Evolutionary conservation across 2,329 filamentous ascomycete genomes (phyloP).

Genomic region (Fusarium sp.): DNA sequence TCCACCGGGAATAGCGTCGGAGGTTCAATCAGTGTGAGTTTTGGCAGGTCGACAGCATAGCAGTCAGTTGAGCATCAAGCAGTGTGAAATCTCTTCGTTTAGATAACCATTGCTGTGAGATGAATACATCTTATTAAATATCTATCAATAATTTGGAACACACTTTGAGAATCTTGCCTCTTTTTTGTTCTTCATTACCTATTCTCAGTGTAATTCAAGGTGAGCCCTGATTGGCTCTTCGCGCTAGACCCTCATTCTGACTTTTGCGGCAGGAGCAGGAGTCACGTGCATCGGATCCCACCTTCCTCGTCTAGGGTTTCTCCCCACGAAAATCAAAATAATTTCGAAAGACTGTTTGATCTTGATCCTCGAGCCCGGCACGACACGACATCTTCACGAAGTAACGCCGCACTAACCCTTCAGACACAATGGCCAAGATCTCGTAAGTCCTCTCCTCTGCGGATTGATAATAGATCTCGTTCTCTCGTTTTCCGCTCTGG

Average conservation of each 20-base stretch:
- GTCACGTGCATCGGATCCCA: conserved; percentile 47
- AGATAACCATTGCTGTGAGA: no score
- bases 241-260: background rate
- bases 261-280: background rate
- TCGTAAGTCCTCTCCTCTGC: conserved; percentile 61
- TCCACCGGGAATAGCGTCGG: background rate
- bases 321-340: conserved; percentile 46
- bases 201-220: background rate
- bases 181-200: background rate
- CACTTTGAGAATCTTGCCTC: no score
- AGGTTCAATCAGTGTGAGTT: background rate
- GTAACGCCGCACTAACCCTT: conserved; percentile 56
- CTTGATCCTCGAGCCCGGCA: conserved; percentile 53
- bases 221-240: conserved; percentile 5
- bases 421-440: conserved; percentile 71
- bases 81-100: background rate
- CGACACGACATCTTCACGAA: conserved; percentile 50
- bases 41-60: background rate
- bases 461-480: conserved; percentile 5
- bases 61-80: background rate
- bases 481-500: background rate
- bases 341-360: conserved; percentile 42
- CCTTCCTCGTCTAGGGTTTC: conserved; percentile 54
- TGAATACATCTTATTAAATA: background rate
- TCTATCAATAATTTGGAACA: background rate